Conservation (phyloP, 1,284 basidiomycete species). For the Microbotryomycetes sp. region DNA sequence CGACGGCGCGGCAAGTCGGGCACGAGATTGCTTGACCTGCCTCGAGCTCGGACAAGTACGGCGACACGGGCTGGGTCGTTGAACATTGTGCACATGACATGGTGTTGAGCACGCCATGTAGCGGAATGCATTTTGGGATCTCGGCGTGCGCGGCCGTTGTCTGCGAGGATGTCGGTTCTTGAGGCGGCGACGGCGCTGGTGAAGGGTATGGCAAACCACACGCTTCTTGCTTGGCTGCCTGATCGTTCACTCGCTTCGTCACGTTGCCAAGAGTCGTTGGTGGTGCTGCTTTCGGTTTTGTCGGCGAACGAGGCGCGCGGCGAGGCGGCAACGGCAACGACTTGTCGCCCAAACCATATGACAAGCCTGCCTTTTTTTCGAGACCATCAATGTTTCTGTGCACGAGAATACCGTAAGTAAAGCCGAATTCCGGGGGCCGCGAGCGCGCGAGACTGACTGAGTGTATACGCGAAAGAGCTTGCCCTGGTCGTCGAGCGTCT, state of each 20-base stretch:
- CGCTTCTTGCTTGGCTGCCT: not conserved
- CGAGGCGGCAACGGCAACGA: slow-evolving; percentile 14
- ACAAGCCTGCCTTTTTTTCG: slow-evolving; percentile 73
- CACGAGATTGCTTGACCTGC: slow-evolving; percentile 59
- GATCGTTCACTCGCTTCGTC: not conserved
- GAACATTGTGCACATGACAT: slow-evolving; percentile 77
- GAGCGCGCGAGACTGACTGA: slow-evolving; percentile 45
- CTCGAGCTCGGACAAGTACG: slow-evolving; percentile 51
- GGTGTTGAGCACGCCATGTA: slow-evolving; percentile 75
- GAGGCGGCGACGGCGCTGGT: not conserved
- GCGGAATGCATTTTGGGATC: slow-evolving; percentile 69
- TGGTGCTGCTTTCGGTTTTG: not conserved
- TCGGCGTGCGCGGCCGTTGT: slow-evolving; percentile 7
- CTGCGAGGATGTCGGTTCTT: not conserved
- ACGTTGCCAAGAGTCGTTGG: not conserved
- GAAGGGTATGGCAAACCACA: not conserved
- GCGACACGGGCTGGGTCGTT: slow-evolving; percentile 51
- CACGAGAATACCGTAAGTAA: not conserved
- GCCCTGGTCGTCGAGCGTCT: slow-evolving; percentile 64
- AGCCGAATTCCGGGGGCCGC: not conserved
- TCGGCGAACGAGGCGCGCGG: not conserved
- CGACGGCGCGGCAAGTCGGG: slow-evolving; percentile 64
- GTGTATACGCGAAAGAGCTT: slow-evolving; percentile 82
- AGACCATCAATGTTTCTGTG: slow-evolving; percentile 74
- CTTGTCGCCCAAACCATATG: slow-evolving; percentile 53